Evolutionary conservation across 345 rosid genomes (phyloP).

Genomic region (Hibiscus mutabilis): DNA sequence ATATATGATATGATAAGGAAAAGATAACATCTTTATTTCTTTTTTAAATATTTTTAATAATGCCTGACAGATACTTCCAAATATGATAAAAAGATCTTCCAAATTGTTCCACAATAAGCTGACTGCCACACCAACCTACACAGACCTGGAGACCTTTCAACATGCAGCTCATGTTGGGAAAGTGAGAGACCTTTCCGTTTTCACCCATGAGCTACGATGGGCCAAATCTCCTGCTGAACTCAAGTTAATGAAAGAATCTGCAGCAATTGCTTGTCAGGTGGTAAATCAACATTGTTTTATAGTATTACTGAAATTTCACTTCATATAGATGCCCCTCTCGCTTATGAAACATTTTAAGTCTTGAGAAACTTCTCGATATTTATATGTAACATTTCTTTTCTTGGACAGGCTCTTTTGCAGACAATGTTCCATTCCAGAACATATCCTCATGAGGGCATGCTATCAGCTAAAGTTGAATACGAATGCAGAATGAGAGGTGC

Average conservation of each 20-base stretch:
- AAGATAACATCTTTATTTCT: slow-evolving; percentile 5
- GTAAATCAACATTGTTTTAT: background rate
- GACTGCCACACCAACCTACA: slow-evolving; percentile 53
- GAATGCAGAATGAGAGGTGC: slow-evolving; percentile 93
- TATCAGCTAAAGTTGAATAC: slow-evolving; percentile 83
- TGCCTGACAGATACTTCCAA: slow-evolving; percentile 72
- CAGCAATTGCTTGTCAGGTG: slow-evolving; percentile 80
- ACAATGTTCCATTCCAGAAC: slow-evolving; percentile 79
- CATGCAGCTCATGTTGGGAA: slow-evolving; percentile 40
- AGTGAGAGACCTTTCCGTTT: slow-evolving; percentile 54
- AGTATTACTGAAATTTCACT: background rate
- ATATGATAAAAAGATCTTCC: slow-evolving; percentile 60
- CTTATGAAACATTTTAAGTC: background rate
- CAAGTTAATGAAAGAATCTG: slow-evolving; percentile 87
- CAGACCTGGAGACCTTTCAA: slow-evolving; percentile 62
- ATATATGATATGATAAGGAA: background rate
- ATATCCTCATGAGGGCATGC: slow-evolving; percentile 65
- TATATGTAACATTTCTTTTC: slow-evolving; percentile 2
- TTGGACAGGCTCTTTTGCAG: slow-evolving; percentile 71
- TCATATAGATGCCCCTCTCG: background rate
- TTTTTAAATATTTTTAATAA: background rate
- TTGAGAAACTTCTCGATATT: background rate
- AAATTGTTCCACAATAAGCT: slow-evolving; percentile 67
- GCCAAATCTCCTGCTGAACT: slow-evolving; percentile 83
- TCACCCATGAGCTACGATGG: slow-evolving; percentile 72